Evolutionary conservation across 495 filamentous ascomycete genomes (phyloP), one percentile per base, ranked within the genome.

Genomic region (Glutinoglossum americanum): DNA sequence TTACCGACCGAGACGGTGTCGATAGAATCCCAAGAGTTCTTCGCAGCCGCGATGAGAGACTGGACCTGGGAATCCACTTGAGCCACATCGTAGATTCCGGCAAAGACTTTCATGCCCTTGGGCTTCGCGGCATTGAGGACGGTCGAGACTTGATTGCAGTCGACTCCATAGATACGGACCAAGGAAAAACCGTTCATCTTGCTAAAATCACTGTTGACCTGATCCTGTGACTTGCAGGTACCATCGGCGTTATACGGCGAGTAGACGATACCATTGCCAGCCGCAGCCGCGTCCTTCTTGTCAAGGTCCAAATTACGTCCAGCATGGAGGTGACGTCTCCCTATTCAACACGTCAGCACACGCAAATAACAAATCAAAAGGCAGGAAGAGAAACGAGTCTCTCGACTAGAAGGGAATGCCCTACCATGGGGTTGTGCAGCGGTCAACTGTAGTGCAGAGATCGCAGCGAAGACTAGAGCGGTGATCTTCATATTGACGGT

Each of bases 1-100:
- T 94, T 94, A 59, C 87, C 89, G 15, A 95, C 71, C 51, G 74
- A 73, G 57, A 95, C 72, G 3, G 84, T 83, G 64, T 85, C 75
- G 61, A 93, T 73, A 23, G 68, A 61, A 11, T 71, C 69, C 84
- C 83, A 87, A 65, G 84, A 73, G 11, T 69, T 63, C 1, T 70
- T 65, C 11, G 79, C 72, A 1, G 77, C 77, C n/a, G 69, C 64
- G 60, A 73, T 68, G 57, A 88, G 76, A 11, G 67, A 69, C 10
- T 71, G 59, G 19, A 84, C 67, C 45, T 82, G 77, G 23, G 51
- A 19, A 17, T 25, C 33, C n/a, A 30, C 25, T 15, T 58, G 51
- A n/a, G 51, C 30, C 30, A 89, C 72, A 59, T 86, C 71, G 65
- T 71, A 89, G 60, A 94, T 69, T 32, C 87, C 89, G 15, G 80